Evolutionary conservation across 257 asterid genomes (phyloP), one percentile per base, ranked within the genome.

Genomic region (Salvia rosmarinus): DNA sequence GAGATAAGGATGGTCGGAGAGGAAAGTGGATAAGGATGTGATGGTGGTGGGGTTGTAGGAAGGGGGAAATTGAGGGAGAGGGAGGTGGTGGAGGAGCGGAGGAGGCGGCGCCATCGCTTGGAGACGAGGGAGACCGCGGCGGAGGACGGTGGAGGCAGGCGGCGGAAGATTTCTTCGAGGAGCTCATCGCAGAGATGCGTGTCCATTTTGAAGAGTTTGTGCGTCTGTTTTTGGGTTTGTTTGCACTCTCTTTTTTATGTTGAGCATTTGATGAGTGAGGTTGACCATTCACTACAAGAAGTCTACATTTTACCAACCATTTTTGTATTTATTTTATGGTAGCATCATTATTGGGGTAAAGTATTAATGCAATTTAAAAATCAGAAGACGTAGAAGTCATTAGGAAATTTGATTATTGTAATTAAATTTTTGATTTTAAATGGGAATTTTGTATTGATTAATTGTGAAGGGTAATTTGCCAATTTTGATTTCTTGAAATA

Each of bases 121-220:
- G 85, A 88, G 50, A 88, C 97, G 6, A 92, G 86, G 67, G 95
- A 79, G 9, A 85, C 81, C 39, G 91, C 78, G 73, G 94, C 51
- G 71, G 80, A 46, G 4, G 89, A 83, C 17, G 87, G 75, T 14
- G 93, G 93, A 1, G 89, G 95, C 1, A 92, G 80, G 61, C 89
- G 97, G 87, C 68, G 88, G 86, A 92, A 90, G 71, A 93, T 86
- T 81, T 90, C 97, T 76, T 85, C 88, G 49, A 88, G 73, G 43
- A 90, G 91, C 79, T 93, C 97, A 13, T 93, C 98, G 77, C 96
- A 88, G 21, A 93, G 86, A 56, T 86, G 74, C 3, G 87, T 5
- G 66, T 87, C 97, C 96, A 92, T 91, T 37, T 71, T 46, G 28
- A 3, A 32, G 21, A 40, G 25, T 12, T 28, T 28, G n/a, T 21